These are phyloP conservation scores for Apophysomyces variabilis DNA, from an alignment of 371 early-diverging fungal species.

Conservation along the genomic window DNA sequence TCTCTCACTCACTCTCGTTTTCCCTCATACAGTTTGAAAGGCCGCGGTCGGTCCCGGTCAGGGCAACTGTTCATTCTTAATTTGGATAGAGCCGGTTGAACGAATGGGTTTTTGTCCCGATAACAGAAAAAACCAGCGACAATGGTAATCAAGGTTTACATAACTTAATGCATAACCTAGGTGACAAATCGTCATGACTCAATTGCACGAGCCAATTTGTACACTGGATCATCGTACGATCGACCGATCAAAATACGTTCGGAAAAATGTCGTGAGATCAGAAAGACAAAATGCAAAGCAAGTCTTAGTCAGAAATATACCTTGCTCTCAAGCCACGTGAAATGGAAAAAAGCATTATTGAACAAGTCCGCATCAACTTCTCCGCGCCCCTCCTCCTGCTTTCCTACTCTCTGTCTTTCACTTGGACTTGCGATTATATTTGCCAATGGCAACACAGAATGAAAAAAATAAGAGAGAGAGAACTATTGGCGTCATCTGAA, in stretches of 20 bases:
- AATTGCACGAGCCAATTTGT: neutral
- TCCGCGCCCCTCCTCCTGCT: neutral
- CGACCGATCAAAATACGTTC: conserved; percentile 1
- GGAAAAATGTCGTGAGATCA: conserved; percentile 1
- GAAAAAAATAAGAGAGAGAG: no score
- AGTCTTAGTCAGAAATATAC: neutral
- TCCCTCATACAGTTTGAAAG: neutral
- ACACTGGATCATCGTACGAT: neutral
- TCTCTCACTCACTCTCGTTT: neutral
- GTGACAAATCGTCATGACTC: neutral
- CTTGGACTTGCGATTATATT: neutral
- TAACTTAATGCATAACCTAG: neutral
- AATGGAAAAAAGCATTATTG: neutral
- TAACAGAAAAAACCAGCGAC: no score
- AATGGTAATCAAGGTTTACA: neutral
- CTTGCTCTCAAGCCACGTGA: conserved; percentile 10
- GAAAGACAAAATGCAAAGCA: neutral
- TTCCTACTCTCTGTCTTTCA: neutral
- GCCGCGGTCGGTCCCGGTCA: conserved; percentile 6
- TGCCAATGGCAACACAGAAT: no score
- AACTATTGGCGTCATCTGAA: neutral
- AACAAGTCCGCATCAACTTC: neutral
- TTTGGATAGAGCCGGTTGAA: neutral
- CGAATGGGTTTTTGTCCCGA: neutral
- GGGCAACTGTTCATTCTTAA: conserved; percentile 10